Base-by-base conservation (phyloP, 352 stramenopile species). In the Pythium phragmitis region DNA sequence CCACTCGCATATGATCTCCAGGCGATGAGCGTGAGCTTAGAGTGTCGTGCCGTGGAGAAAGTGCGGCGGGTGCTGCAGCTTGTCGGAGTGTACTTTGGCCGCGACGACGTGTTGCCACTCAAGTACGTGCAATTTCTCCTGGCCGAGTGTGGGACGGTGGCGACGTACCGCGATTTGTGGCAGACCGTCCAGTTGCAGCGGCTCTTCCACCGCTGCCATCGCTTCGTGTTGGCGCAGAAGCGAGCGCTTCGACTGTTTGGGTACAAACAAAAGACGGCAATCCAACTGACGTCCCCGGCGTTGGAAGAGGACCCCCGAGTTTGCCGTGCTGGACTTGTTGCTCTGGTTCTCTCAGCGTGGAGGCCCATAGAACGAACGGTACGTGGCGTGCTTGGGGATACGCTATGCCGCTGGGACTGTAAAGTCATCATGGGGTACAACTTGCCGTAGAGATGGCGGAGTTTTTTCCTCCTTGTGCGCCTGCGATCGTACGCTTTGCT, bases 171-270 rank as follows among this genome's bases (percentile, higher is more conserved):
- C 3, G 76, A 88, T 30, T 69, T 86, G 7, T 65, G 59, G 26
- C 65, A 77, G n/a, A 64, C 73, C 1, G 48, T 92, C 14, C 49
- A 74, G 30, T 72, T 54, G 0, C 72, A 84, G 46, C 73, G 77
- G 0, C 57, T 75, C 4, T 61, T 82, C 21, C 67, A 71, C 41
- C 69, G 66, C 17, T 90, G 80, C 46, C 64, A 87, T 41, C 69
- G 72, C 7, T 73, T 58, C 14, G 66, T 90, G 34, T 70, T 71
- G 0, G 68, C 72, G 7, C 49, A 73, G 4, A 92, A 90, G 47
- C 72, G 74, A n/a, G 73, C 79, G 4, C 60, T 90, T 26, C 64
- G 77, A 13, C 47, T 90, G 34, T 92, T 92, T 70, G 83, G 82
- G 17, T 90, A 90, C 57, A 70, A 67, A 39, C 82, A 92, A 43